Evolutionary conservation across 805 yeast genomes (phyloP), one percentile per base, ranked within the genome.

Genomic region (Cyberlindnera bimundalis): DNA sequence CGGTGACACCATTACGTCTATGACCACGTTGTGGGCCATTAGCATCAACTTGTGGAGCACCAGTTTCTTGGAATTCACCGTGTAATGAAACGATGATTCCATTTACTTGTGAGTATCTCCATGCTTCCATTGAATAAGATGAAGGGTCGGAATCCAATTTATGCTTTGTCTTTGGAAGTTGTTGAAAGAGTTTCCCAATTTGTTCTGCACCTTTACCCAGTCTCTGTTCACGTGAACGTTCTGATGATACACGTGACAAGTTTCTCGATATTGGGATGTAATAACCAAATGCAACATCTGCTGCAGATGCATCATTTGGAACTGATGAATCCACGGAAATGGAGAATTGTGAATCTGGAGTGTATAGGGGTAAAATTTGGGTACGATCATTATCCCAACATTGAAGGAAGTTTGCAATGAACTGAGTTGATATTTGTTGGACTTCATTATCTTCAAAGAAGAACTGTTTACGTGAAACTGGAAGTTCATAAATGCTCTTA

Each of bases 341-440:
- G 0, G 97, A 89, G 54, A 93, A 91, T 57, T 84, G 86, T 0
- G 97, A 87, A 54, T 82, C 84, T 35, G 76, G 75, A 38, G 93
- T 87, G 59, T 93, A 93, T 23, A 93, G 67, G 31, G 74, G 72
- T 60, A 83, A 59, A 35, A 93, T 67, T 42, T 82, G 90, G 9
- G 70, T 55, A 45, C 99, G 68, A 56, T 85, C 79, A 6, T 73
- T 53, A 65, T 93, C 99, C 95, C 96, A 93, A 35, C 83, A 65
- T 39, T 79, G 78, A 43, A 85, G 67, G 61, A 76, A 93, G 50
- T 85, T 83, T 21, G 87, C 63, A 6, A 90, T 68, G 60, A 93
- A 93, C 53, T 74, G 79, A n/a, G 89, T 80, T 6, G 93, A 80
- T 23, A 84, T 65, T 19, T 70, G 67, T 47, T 84, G 88, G 24